Percentiles rank a stretch among this genome's conserved stretches.
Evolutionary conservation across 2,329 filamentous ascomycete species (phyloP).

Genomic region (Fusarium paranaense): DNA sequence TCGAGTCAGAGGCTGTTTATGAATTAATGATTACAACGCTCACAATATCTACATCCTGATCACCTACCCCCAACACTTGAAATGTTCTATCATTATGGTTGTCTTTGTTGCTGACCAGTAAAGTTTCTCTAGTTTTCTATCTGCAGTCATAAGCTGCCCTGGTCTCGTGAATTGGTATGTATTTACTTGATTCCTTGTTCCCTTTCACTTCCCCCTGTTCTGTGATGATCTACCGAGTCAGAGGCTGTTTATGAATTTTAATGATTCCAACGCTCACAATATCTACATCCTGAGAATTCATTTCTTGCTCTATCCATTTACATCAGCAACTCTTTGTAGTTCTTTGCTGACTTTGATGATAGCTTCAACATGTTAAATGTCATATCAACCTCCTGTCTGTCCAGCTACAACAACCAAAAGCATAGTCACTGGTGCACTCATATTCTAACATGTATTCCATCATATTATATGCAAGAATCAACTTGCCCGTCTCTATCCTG

Average conservation of each 20-base stretch:
- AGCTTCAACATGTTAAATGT: not conserved
- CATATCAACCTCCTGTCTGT: not conserved
- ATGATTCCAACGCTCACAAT: constrained; percentile 53
- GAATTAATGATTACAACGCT: constrained; percentile 52
- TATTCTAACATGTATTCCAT: not conserved
- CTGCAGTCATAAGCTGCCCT: not conserved
- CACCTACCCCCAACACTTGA: not conserved
- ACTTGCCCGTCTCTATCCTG: not conserved
- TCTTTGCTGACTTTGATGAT: not conserved
- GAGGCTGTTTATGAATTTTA: constrained; percentile 61
- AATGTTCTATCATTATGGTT: not conserved
- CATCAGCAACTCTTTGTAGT: not conserved
- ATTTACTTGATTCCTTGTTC: not conserved
- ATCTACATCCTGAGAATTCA: constrained; percentile 29
- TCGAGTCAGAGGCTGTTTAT: constrained; percentile 62
- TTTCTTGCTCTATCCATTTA: not conserved
- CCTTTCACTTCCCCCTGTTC: constrained; percentile 19
- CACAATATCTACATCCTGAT: constrained; percentile 43
- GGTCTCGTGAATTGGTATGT: constrained; percentile 38
- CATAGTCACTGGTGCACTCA: not conserved
- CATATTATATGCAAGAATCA: not conserved
- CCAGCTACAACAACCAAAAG: not conserved
- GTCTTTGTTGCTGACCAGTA: constrained; percentile 12
- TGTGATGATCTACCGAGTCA: constrained; percentile 56
- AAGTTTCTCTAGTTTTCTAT: not conserved